A percentile compares a stretch with the other conserved stretches of the same genome.
phyloP scores from a whole-genome alignment of 495 filamentous ascomycete species.

The Astrothelium subdiscretum region DNA sequence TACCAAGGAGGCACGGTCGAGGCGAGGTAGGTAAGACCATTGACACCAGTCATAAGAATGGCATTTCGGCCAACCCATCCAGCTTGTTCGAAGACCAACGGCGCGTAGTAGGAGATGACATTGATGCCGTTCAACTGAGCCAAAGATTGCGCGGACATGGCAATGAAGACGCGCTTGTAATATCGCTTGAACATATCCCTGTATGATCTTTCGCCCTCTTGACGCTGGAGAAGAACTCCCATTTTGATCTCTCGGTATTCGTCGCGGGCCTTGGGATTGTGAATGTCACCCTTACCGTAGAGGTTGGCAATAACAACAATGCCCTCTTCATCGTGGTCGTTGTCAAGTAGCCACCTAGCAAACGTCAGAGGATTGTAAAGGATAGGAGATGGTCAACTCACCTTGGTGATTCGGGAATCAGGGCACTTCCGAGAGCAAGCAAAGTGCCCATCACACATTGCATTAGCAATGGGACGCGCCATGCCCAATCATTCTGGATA shows the following conservation, averaged over 20 bases:
- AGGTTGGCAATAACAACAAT: constrained; percentile 97
- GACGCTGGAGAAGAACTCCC: constrained; percentile 82
- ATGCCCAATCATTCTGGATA: constrained; percentile 74
- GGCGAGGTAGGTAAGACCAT: constrained; percentile 78
- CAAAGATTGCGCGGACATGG: constrained; percentile 94
- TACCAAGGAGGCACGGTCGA: constrained; percentile 97
- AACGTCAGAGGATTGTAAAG: constrained; percentile 8
- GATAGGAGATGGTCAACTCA: constrained; percentile 29
- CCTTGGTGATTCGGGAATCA: constrained; percentile 95
- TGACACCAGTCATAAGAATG: constrained; percentile 95
- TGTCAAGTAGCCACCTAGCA: constrained; percentile 84
- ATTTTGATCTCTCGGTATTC: constrained; percentile 99
- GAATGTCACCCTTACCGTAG: constrained; percentile 89
- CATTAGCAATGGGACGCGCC: constrained; percentile 83
- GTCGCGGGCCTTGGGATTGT: constrained; percentile 77
- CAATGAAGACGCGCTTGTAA: constrained; percentile 84
- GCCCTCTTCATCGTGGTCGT: constrained; percentile 96
- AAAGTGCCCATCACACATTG: constrained; percentile 89
- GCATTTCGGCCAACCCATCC: constrained; percentile 85
- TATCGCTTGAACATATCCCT: constrained; percentile 92
- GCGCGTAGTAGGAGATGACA: constrained; percentile 98
- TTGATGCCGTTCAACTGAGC: constrained; percentile 98
- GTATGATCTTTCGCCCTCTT: constrained; percentile 90
- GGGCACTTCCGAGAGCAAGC: constrained; percentile 69
- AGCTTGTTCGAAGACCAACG: constrained; percentile 89